A percentile compares a stretch with the other conserved stretches of the same genome.
These are phyloP conservation scores for Tagetes patula DNA, from an alignment of 129 eudicot genomes.

Conservation along the genomic window DNA sequence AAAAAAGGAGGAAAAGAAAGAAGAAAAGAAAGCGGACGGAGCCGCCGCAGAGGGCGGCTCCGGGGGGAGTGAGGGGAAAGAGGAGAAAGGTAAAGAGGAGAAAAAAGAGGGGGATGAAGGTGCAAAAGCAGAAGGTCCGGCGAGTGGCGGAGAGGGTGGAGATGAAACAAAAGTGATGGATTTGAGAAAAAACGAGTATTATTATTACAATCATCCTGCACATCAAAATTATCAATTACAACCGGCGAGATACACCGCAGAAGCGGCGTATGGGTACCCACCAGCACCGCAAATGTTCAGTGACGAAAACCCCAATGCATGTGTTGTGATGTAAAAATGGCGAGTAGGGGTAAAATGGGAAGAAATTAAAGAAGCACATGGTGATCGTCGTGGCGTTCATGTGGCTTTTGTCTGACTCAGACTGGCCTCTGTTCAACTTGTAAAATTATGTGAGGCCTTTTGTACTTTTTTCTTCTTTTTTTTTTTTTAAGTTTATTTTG, in stretches of 20 bases:
- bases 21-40: constrained; percentile 29
- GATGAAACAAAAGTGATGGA: constrained; percentile 46
- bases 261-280: constrained; percentile 54
- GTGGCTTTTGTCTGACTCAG: constrained; percentile 33
- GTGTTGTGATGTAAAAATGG: constrained; percentile 65
- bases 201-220: constrained; percentile 44
- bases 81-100: constrained; percentile 24
- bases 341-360: constrained; percentile 36
- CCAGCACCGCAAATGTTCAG: constrained; percentile 91
- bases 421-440: constrained; percentile 29
- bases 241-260: constrained; percentile 54
- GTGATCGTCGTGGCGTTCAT: constrained; percentile 36
- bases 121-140: constrained; percentile 22
- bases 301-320: constrained; percentile 98
- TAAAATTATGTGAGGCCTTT: constrained; percentile 33
- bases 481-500: constrained; percentile 11
- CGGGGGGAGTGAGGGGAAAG: constrained; percentile 29
- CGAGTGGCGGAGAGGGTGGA: constrained; percentile 24
- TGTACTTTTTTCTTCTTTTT: constrained; percentile 24
- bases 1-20: constrained; percentile 38
- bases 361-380: constrained; percentile 25
- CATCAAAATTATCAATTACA: constrained; percentile 44
- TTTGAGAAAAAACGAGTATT: constrained; percentile 57
- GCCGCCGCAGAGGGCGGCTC: constrained; percentile 31
- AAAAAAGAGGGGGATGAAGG: constrained; percentile 31